Evolutionary conservation across 1,284 basidiomycete species (phyloP).

Genomic region (Boletus smithii): DNA sequence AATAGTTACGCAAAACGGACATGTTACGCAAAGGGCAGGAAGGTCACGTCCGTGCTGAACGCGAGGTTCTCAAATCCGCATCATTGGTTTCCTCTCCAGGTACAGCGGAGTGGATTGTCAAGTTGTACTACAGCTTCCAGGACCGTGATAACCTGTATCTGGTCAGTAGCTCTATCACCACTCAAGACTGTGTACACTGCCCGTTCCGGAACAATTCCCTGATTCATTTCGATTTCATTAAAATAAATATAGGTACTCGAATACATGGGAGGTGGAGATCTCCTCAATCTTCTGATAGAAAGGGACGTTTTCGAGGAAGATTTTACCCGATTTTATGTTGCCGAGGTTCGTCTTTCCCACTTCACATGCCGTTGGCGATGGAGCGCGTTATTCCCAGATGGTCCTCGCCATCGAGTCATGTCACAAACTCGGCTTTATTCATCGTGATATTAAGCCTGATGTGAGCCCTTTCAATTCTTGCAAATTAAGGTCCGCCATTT

Average conservation of each 20-base stretch:
- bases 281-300: conserved; percentile 93
- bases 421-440: conserved; percentile 94
- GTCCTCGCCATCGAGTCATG: conserved; percentile 93
- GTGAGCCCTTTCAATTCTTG: conserved; percentile 45
- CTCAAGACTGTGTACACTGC: conserved; percentile 20
- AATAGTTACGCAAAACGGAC: conserved; percentile 87
- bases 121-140: conserved; percentile 88
- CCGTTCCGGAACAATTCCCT: conserved; percentile 26
- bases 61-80: conserved; percentile 83
- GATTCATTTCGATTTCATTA: conserved; percentile 59
- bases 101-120: conserved; percentile 89
- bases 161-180: conserved; percentile 52
- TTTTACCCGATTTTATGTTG: conserved; percentile 93
- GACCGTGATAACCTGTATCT: conserved; percentile 92
- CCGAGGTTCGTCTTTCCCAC: conserved; percentile 60
- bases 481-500: conserved; percentile 32
- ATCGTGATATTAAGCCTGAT: conserved; percentile 95
- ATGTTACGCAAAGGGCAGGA: conserved; percentile 99
- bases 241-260: conserved; percentile 68
- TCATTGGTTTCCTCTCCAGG: conserved; percentile 66
- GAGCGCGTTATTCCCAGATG: conserved; percentile 60
- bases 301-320: conserved; percentile 91
- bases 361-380: conserved; percentile 20
- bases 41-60: conserved; percentile 89
- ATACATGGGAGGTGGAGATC: conserved; percentile 95